A percentile compares a stretch with the other conserved stretches of the same genome.
These are phyloP conservation scores for Phytophthora megakarya DNA, from an alignment of 352 stramenopile species.

Conservation along the genomic window DNA sequence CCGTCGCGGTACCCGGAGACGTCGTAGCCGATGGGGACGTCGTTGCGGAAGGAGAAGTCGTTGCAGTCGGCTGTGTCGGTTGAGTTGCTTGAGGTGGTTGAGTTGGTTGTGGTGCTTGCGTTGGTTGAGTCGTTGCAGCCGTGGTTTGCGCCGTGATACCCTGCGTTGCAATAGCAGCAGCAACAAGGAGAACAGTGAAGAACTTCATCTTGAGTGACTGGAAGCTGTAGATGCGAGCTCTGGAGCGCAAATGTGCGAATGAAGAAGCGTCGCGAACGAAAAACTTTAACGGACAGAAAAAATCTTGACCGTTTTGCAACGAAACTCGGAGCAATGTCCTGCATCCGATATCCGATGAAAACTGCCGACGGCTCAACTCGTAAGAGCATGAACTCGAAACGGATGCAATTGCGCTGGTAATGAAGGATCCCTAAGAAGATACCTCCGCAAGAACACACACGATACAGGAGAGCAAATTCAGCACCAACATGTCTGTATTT, in stretches of 20 bases:
- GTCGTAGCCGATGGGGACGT: not conserved
- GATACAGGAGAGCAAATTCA: not conserved
- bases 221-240: slow-evolving; percentile 24
- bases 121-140: too few species aligned
- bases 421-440: slow-evolving; percentile 5
- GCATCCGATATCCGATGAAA: too few species aligned
- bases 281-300: slow-evolving; percentile 30
- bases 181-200: slow-evolving; percentile 35
- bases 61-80: too few species aligned
- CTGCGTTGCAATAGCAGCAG: slow-evolving; percentile 23
- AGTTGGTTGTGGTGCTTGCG: too few species aligned
- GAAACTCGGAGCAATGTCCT: too few species aligned
- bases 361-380: not conserved
- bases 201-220: slow-evolving; percentile 38
- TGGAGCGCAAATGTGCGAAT: slow-evolving; percentile 43
- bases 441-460: not conserved
- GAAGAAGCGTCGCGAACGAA: slow-evolving; percentile 26
- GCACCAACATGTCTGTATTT: slow-evolving; percentile 23
- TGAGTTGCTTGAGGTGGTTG: too few species aligned
- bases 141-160: slow-evolving; percentile 6
- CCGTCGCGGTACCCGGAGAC: not conserved
- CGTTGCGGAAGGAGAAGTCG: not conserved
- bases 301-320: slow-evolving; percentile 33
- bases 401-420: not conserved
- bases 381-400: too few species aligned